Evolutionary conservation across 768 basidiomycete genomes (phyloP).

Genomic region (Hypsizygus marmoreus): DNA sequence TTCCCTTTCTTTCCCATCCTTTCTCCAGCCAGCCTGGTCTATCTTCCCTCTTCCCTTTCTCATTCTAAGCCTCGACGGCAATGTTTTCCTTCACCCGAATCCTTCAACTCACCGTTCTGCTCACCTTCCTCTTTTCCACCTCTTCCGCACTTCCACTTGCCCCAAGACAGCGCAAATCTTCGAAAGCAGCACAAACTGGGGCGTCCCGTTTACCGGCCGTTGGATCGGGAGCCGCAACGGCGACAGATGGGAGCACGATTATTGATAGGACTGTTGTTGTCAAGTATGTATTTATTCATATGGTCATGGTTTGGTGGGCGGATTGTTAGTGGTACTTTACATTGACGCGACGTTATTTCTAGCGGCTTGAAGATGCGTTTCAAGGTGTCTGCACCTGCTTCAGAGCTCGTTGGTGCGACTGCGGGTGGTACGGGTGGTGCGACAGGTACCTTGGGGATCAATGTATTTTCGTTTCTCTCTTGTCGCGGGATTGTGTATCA

Average conservation of each 20-base stretch:
- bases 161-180: slow-evolving; percentile 5
- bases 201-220: no score
- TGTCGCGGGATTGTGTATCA: neutral
- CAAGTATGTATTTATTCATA: slow-evolving; percentile 17
- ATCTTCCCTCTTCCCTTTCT: neutral
- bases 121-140: neutral
- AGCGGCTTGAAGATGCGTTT: slow-evolving; percentile 29
- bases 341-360: neutral
- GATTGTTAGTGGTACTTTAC: no score
- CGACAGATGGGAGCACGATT: slow-evolving; percentile 27
- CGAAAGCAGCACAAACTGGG: slow-evolving; percentile 11
- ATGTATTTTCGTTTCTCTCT: slow-evolving; percentile 13
- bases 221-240: slow-evolving; percentile 18
- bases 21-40: slow-evolving; percentile 3
- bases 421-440: slow-evolving; percentile 5
- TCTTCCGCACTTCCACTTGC: slow-evolving; percentile 11
- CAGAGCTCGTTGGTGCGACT: slow-evolving; percentile 20
- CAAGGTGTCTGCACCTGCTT: slow-evolving; percentile 27
- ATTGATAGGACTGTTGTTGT: slow-evolving; percentile 27
- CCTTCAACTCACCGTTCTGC: slow-evolving; percentile 3
- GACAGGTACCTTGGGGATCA: slow-evolving; percentile 23
- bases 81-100: slow-evolving; percentile 1
- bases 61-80: slow-evolving; percentile 7
- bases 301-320: neutral
- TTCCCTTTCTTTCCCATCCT: slow-evolving; percentile 1